Base-by-base conservation (phyloP, 1,139 yeast genomes). In the Pichia sp. region DNA sequence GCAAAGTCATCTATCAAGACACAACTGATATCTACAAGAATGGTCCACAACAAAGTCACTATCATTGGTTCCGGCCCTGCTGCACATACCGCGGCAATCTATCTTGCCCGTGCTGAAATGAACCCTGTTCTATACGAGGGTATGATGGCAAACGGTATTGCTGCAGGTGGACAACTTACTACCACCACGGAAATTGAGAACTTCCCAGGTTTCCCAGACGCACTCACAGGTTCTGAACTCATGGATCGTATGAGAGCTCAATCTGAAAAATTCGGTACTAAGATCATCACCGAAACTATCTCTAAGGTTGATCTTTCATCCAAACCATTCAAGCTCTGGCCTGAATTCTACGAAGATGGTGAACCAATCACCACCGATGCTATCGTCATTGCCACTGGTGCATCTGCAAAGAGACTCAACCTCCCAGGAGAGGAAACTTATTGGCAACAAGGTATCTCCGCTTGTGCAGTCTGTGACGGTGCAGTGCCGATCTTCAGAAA, bases 381-480 rank as follows among this genome's bases (percentile, higher is more conserved):
- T 22, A 77, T 91, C 39, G 79, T 91, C 50, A 64, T 91, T 47
- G 96, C 98, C 49, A 91, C 98, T 37, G 98, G 98, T 59, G 98
- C 98, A 17, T 81, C 94, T 32, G 98, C 98, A 44, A 85, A 81
- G 72, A 84, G 98, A 69, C 74, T 91, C 68, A 67, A 76, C 59
- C 68, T 91, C 45, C 96, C 97, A 42, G 98, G 98, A 51, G 98
- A 91, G 68, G 97, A 91, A 47, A 74, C 76, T 31, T 91, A 91
- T 75, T 91, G 98, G 98, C 98, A 91, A 70, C 85, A 83, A 61
- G 98, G 98, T 61, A 91, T 91, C 51, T 84, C 95, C 48, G 98
- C 98, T 16, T 91, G 98, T 72, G 98, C 98, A 34, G 98, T 91
- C 44, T 91, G 98, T 67, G 98, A 91, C 59, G 98, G 98, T 63